phyloP scores from a whole-genome alignment of 1,139 yeast genomes.

The Pichia sp. region DNA sequence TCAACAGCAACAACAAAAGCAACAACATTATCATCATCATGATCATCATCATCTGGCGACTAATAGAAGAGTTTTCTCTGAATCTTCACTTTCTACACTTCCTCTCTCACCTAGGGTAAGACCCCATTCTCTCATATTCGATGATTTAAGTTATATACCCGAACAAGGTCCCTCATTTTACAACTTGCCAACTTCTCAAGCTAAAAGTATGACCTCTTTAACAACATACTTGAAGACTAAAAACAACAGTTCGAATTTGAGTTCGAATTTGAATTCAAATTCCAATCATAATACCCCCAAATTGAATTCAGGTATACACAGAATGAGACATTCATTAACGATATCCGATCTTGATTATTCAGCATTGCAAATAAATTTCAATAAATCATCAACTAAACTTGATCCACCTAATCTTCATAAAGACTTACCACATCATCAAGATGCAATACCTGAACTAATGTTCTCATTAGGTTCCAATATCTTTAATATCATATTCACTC shows the following conservation, averaged over 20 bases:
- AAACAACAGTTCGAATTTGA: too few species aligned
- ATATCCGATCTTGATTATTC: too few species aligned
- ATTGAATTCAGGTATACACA: too few species aligned
- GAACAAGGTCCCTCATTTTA: neutral
- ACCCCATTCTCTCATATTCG: slow-evolving; percentile 8
- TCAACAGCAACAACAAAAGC: too few species aligned
- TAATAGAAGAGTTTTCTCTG: slow-evolving; percentile 5
- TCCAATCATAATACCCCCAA: too few species aligned
- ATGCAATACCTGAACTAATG: slow-evolving; percentile 3
- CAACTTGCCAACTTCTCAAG: neutral
- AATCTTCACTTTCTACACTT: slow-evolving; percentile 4
- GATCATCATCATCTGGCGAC: neutral
- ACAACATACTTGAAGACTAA: too few species aligned
- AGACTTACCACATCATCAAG: neutral
- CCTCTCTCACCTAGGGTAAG: slow-evolving; percentile 3
- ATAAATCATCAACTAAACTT: too few species aligned
- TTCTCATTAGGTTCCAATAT: slow-evolving; percentile 10
- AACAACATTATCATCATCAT: neutral
- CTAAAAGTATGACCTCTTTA: neutral
- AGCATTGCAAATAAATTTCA: too few species aligned
- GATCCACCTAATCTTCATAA: too few species aligned
- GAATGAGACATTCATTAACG: too few species aligned
- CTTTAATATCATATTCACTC: slow-evolving; percentile 9
- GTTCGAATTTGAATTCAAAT: too few species aligned
- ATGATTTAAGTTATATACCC: neutral